Conservation (phyloP, 1,284 basidiomycete species). For the Sporisorium scitamineum region DNA sequence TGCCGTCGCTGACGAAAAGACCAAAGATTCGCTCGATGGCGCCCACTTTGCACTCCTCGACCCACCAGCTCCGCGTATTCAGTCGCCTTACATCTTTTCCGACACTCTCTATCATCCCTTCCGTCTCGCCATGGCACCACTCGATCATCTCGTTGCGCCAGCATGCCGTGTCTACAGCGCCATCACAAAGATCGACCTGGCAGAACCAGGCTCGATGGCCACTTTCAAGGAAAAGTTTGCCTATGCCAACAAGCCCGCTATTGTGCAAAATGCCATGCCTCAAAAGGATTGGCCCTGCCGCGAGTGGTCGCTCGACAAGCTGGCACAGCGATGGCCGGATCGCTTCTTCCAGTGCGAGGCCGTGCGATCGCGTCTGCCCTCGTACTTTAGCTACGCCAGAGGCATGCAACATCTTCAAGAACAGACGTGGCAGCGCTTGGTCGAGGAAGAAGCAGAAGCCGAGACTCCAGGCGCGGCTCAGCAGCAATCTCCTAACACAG, state of each 20-base stretch:
- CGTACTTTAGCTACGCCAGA: conserved; percentile 60
- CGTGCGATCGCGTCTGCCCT: conserved; percentile 37
- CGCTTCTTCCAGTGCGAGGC: conserved; percentile 65
- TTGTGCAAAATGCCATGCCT: conserved; percentile 56
- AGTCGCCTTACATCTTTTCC: conserved; percentile 56
- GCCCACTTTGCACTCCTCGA: conserved; percentile 32
- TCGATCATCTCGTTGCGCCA: conserved; percentile 45
- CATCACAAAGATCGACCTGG: conserved; percentile 49
- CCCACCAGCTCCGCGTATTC: conserved; percentile 28
- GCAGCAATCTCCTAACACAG: neutral
- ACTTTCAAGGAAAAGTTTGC: conserved; percentile 38
- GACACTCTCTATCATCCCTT: conserved; percentile 63
- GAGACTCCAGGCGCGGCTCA: neutral
- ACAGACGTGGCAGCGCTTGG: conserved; percentile 37
- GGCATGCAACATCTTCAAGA: conserved; percentile 48
- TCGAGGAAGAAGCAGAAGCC: conserved; percentile 22
- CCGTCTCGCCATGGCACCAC: conserved; percentile 51
- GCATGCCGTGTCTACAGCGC: conserved; percentile 40
- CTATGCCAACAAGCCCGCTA: conserved; percentile 51
- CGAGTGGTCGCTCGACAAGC: conserved; percentile 55
- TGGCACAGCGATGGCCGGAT: conserved; percentile 45
- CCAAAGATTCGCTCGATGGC: conserved; percentile 25
- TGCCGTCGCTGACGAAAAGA: conserved; percentile 27
- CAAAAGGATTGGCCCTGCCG: conserved; percentile 55
- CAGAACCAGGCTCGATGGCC: conserved; percentile 31